Base-by-base conservation (phyloP, 2,329 filamentous ascomycete species). In the Calcarisporium arbuscula region DNA sequence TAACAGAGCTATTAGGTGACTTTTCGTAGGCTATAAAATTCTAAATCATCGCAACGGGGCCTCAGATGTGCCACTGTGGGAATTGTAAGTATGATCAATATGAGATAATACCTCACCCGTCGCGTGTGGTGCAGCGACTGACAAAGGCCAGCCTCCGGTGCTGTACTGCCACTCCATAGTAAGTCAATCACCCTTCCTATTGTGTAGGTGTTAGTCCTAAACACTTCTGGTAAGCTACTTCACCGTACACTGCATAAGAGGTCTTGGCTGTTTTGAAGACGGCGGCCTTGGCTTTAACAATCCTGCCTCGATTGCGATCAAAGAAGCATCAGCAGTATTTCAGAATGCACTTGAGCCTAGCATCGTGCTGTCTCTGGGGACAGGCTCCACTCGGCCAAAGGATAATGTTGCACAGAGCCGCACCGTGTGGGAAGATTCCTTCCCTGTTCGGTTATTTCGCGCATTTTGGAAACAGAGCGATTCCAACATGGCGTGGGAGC, bases 271-370 rank as follows among this genome's bases (percentile, higher is more conserved):
- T 3, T 43, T 43, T 27, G 28, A 43, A 27, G 38, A 43, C 17
- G 32, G 41, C 29, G 29, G 41, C 27, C 26, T 43, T 8, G 20
- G 34, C 12, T 35, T 31, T 16, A 43, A 41, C 19, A 43, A 43
- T 29, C 41, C 34, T 2, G 36, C 33, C 16, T 19, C 26, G 12
- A 41, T 41, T 12, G 21, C 32, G 9, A 7, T 43, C 11, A 15
- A 43, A 29, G 37, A 43, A 20, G 27, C 39, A 9, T 34, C 34
- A 14, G 19, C 17, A 2, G 18, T 37, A 17, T 38, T 40, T 28
- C 22, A 19, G 8, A 8, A 30, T n/a, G 20, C 32, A 11, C 32
- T 22, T 3, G 5, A 43, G 25, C 35, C 28, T 25, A 40, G 40
- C 29, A 20, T 43, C 16, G 14, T 43, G 11, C 19, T 33, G 21